Conservation (phyloP, 768 basidiomycete species). For the Hirschioporus abietinus region DNA sequence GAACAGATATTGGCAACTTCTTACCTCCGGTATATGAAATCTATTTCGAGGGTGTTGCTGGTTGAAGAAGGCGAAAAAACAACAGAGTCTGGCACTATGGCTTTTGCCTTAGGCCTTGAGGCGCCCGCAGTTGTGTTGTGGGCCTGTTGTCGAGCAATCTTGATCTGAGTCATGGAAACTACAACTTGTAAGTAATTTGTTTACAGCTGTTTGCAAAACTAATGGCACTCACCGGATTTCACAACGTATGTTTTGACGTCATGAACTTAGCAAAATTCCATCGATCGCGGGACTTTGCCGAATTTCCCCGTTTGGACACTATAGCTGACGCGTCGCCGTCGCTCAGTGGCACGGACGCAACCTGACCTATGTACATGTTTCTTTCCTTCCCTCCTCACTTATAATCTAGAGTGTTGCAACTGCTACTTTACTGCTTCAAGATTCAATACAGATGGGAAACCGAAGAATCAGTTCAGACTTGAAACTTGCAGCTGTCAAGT, state of each 20-base stretch:
- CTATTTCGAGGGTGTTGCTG: too few relatives aligned
- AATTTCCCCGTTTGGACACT: background rate
- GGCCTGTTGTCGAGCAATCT: too few relatives aligned
- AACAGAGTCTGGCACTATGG: too few relatives aligned
- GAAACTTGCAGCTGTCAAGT: slow-evolving; percentile 25
- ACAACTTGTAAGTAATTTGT: too few relatives aligned
- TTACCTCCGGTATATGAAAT: too few relatives aligned
- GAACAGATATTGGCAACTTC: too few relatives aligned
- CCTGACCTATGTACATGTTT: background rate
- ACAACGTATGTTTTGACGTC: background rate
- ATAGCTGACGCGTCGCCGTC: background rate
- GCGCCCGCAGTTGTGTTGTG: too few relatives aligned
- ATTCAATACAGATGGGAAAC: slow-evolving; percentile 14
- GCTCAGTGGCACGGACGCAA: too few relatives aligned
- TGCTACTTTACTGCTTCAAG: background rate
- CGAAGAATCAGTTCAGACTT: slow-evolving; percentile 21
- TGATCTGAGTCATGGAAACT: too few relatives aligned
- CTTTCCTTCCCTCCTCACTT: background rate
- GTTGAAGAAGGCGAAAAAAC: too few relatives aligned
- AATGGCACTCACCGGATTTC: slow-evolving; percentile 6
- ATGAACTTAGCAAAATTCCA: background rate
- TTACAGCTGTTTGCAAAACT: slow-evolving; percentile 13
- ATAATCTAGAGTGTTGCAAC: background rate
- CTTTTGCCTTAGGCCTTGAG: too few relatives aligned
- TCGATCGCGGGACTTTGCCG: background rate